Conservation (phyloP, 2,329 filamentous ascomycete genomes). For the Fusarium devonianum region DNA sequence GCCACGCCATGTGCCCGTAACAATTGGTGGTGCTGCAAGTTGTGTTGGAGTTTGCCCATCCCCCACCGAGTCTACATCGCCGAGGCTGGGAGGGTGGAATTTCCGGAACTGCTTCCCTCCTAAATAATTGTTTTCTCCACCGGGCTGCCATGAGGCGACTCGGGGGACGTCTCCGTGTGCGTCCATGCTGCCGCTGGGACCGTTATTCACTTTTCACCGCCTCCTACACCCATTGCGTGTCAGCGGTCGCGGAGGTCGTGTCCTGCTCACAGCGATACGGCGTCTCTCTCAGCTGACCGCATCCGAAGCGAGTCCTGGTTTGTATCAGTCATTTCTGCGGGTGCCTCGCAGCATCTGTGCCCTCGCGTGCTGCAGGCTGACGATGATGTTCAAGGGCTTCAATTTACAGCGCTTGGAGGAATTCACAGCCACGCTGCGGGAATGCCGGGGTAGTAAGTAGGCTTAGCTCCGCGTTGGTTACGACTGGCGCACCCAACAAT, state of each 20-base stretch:
- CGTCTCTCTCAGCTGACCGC: slow-evolving; percentile 22
- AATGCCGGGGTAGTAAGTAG: slow-evolving; percentile 39
- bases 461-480: slow-evolving; percentile 27
- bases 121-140: slow-evolving; percentile 36
- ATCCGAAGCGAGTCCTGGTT: too few species aligned
- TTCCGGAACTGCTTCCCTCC: slow-evolving; percentile 29
- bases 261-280: slow-evolving; percentile 28
- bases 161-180: slow-evolving; percentile 42
- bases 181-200: slow-evolving; percentile 26
- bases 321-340: slow-evolving; percentile 2
- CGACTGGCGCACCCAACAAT: slow-evolving; percentile 39
- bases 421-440: slow-evolving; percentile 39
- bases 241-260: slow-evolving; percentile 19
- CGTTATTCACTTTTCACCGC: slow-evolving; percentile 40
- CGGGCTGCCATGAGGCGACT: slow-evolving; percentile 37
- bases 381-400: slow-evolving; percentile 11
- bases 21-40: slow-evolving; percentile 30
- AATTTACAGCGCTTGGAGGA: slow-evolving; percentile 16
- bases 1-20: slow-evolving; percentile 33
- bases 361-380: neutral
- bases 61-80: too few species aligned
- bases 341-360: neutral
- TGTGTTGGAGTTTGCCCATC: slow-evolving; percentile 16
- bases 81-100: slow-evolving; percentile 28
- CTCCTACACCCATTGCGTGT: slow-evolving; percentile 31